These are phyloP conservation scores for Solanum appendiculatum DNA, from an alignment of 257 asterid genomes.

Conservation along the genomic window DNA sequence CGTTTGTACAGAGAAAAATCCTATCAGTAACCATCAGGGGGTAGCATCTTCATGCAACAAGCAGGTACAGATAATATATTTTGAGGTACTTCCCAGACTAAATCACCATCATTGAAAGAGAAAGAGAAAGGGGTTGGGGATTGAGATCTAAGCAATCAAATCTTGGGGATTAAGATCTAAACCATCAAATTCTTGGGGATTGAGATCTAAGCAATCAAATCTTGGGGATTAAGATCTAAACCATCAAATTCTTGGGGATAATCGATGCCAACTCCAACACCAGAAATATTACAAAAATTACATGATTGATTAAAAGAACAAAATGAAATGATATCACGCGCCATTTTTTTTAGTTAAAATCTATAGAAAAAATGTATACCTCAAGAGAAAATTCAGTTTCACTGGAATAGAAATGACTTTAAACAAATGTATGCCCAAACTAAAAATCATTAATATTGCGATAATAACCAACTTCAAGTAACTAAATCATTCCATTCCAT, in stretches of 20 bases:
- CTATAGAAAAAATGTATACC: background rate
- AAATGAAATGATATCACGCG: background rate
- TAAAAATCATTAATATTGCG: background rate
- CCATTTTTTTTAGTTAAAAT: background rate
- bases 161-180: background rate
- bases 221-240: background rate
- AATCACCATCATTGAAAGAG: background rate
- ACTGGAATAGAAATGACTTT: background rate
- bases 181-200: no score
- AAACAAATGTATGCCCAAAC: background rate
- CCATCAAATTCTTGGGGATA: background rate
- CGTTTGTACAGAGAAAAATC: background rate
- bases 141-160: background rate
- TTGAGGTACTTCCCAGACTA: background rate
- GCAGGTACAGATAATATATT: background rate
- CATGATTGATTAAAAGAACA: background rate
- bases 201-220: background rate
- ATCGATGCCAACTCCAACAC: background rate
- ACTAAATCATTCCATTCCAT: background rate
- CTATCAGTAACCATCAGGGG: background rate
- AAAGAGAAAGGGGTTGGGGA: background rate
- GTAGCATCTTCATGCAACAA: background rate
- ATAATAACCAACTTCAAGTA: background rate
- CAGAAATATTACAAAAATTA: background rate
- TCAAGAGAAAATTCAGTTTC: background rate